Conservation (phyloP, 1,284 basidiomycete genomes). For the Leccinum solheimii region DNA sequence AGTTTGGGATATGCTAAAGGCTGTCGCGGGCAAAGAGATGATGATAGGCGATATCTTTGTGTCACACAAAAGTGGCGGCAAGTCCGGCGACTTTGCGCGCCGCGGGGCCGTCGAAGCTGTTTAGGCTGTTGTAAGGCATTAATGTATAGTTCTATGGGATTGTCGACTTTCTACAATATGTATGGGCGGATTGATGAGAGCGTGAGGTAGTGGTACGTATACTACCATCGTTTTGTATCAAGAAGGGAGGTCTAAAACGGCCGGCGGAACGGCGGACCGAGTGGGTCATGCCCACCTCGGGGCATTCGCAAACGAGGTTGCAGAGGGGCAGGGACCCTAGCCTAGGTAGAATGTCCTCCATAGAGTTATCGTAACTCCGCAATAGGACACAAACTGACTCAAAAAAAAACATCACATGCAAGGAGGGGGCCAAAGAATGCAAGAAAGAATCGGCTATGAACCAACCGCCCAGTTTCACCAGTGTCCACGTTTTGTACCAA, state of each 20-base stretch:
- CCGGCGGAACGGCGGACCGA: too few species aligned
- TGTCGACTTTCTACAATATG: background rate
- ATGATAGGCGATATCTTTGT: slow-evolving; percentile 69
- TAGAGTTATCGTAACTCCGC: too few species aligned
- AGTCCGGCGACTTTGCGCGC: slow-evolving; percentile 63
- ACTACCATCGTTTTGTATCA: background rate
- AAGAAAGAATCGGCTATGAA: background rate
- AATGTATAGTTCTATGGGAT: background rate
- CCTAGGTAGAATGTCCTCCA: too few species aligned
- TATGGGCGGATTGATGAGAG: background rate
- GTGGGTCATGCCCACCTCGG: too few species aligned
- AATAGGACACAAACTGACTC: too few species aligned
- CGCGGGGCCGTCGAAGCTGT: background rate
- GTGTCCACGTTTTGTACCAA: slow-evolving; percentile 31
- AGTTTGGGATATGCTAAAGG: slow-evolving; percentile 93
- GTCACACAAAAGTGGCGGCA: slow-evolving; percentile 69
- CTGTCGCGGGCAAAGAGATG: slow-evolving; percentile 85
- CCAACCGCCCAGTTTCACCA: slow-evolving; percentile 18
- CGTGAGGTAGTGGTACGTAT: background rate
- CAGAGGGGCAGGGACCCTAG: too few species aligned
- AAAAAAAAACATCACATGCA: background rate
- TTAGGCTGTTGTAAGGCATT: background rate
- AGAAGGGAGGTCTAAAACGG: too few species aligned
- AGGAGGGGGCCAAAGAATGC: background rate
- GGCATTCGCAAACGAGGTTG: too few species aligned